Evolutionary conservation across 441 rosid genomes (phyloP).

Genomic region (Populus hybrid): DNA sequence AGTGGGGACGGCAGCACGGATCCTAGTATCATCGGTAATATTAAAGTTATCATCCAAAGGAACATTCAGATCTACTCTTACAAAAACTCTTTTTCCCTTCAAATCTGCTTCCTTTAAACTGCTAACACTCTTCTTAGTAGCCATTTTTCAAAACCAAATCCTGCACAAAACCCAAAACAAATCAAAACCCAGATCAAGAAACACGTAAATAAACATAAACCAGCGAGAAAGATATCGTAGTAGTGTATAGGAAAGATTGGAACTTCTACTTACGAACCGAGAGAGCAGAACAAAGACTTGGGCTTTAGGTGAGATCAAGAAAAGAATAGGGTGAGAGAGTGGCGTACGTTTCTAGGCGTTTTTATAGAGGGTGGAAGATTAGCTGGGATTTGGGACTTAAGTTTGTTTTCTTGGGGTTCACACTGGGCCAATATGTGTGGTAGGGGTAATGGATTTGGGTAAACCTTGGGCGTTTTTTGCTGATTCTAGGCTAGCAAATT

Average conservation of each 20-base stretch:
- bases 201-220: background rate
- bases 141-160: conserved; percentile 36
- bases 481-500: too few relatives aligned
- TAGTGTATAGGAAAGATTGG: background rate
- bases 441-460: background rate
- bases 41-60: conserved; percentile 81
- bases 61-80: conserved; percentile 91
- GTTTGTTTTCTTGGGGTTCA: conserved; percentile 2
- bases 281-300: background rate
- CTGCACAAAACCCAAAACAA: conserved; percentile 3
- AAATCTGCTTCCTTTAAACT: conserved; percentile 66
- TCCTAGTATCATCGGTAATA: conserved; percentile 89
- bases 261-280: background rate
- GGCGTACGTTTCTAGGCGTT: background rate
- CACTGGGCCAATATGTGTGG: background rate
- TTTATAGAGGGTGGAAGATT: conserved; percentile 1
- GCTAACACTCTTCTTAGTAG: conserved; percentile 82
- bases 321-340: background rate
- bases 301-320: background rate
- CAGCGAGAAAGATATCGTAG: background rate
- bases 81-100: conserved; percentile 92
- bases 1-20: conserved; percentile 92
- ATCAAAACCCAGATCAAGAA: conserved; percentile 1
- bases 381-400: background rate
- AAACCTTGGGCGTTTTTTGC: conserved; percentile 8